Percentiles rank a stretch among this genome's conserved stretches.
phyloP scores from a whole-genome alignment of 768 basidiomycete genomes.

The Lentinus brumalis region DNA sequence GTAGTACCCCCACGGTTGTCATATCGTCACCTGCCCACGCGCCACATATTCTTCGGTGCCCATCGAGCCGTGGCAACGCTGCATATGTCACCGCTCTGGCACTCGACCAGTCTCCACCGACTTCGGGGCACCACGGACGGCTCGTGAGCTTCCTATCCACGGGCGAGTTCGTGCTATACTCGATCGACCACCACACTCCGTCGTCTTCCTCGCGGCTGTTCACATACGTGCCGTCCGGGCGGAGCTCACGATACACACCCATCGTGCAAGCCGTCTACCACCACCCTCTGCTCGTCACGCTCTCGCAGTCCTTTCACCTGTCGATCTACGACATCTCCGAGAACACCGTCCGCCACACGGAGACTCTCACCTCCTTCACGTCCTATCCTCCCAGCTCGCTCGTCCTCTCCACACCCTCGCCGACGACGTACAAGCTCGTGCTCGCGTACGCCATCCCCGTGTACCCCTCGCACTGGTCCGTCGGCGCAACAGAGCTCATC shows the following conservation, averaged over 20 bases:
- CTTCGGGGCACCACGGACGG: slow-evolving; percentile 39
- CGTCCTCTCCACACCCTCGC: slow-evolving; percentile 67
- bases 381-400: slow-evolving; percentile 80
- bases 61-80: slow-evolving; percentile 36
- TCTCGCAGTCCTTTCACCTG: slow-evolving; percentile 67
- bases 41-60: slow-evolving; percentile 45
- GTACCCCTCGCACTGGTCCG: slow-evolving; percentile 80
- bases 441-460: slow-evolving; percentile 76
- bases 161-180: slow-evolving; percentile 66
- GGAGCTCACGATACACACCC: slow-evolving; percentile 42
- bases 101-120: slow-evolving; percentile 72
- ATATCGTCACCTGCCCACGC: slow-evolving; percentile 39
- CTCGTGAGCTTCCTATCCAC: slow-evolving; percentile 66
- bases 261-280: slow-evolving; percentile 73
- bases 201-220: slow-evolving; percentile 43
- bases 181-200: slow-evolving; percentile 49
- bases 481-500: slow-evolving; percentile 75
- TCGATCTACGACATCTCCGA: slow-evolving; percentile 71
- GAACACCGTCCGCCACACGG: slow-evolving; percentile 52
- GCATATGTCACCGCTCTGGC: slow-evolving; percentile 64
- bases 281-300: slow-evolving; percentile 73
- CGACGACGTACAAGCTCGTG: slow-evolving; percentile 67
- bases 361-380: slow-evolving; percentile 75
- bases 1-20: slow-evolving; percentile 37
- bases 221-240: slow-evolving; percentile 48